Evolutionary conservation across 805 yeast genomes (phyloP).

Genomic region (Yarrowia osloensis): DNA sequence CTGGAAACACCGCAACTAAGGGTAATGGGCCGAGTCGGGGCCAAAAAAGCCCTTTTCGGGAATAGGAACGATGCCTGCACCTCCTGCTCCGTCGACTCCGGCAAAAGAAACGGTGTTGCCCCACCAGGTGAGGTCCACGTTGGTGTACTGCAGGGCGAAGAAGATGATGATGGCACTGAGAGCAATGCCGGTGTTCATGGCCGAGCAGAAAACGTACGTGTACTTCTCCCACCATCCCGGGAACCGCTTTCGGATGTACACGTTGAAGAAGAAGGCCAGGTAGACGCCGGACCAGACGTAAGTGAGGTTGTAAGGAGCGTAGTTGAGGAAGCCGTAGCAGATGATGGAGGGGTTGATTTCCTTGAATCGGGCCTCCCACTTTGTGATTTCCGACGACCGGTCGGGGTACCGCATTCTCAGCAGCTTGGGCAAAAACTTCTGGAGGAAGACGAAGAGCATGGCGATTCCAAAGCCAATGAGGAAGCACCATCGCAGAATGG

Average conservation of each 20-base stretch:
- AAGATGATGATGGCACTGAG: constrained; percentile 51
- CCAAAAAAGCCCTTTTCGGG: constrained; percentile 10
- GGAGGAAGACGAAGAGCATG: constrained; percentile 9
- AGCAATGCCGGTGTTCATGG: constrained; percentile 54
- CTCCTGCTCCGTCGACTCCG: constrained; percentile 8
- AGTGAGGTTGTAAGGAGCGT: constrained; percentile 48
- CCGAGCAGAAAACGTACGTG: constrained; percentile 52
- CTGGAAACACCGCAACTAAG: too few relatives aligned
- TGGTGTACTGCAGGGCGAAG: constrained; percentile 46
- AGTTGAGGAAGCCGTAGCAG: constrained; percentile 41
- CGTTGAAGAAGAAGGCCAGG: constrained; percentile 47
- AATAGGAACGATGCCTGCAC: not conserved
- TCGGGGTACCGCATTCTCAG: constrained; percentile 8
- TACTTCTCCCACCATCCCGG: constrained; percentile 57
- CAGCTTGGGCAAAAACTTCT: constrained; percentile 33
- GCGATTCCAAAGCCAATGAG: constrained; percentile 38
- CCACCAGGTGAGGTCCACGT: constrained; percentile 50
- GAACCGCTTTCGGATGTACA: constrained; percentile 47
- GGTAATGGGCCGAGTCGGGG: constrained; percentile 34
- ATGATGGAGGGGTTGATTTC: constrained; percentile 10
- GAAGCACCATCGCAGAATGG: constrained; percentile 35
- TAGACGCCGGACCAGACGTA: constrained; percentile 47
- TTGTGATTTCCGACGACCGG: not conserved
- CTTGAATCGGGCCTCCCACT: constrained; percentile 1
- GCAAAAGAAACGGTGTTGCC: constrained; percentile 47